These are phyloP conservation scores for Nadsonia commutata DNA, from an alignment of 1,139 yeast genomes.

Conservation along the genomic window DNA sequence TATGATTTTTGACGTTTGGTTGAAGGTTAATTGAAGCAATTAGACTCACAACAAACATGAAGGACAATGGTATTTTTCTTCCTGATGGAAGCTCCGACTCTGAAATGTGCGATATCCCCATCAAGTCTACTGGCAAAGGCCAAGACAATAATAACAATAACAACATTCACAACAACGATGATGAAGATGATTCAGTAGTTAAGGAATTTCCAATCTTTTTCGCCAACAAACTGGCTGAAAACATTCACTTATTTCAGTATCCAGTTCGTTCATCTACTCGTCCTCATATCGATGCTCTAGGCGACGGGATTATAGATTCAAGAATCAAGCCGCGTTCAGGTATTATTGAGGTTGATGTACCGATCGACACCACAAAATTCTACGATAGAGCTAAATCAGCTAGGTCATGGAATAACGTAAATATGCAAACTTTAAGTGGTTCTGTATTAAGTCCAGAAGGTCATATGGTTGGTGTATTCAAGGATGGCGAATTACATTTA, in stretches of 20 bases:
- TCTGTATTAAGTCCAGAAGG: constrained; percentile 32
- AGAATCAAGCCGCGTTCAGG: constrained; percentile 49
- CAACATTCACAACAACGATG: no score
- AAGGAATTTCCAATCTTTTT: constrained; percentile 57
- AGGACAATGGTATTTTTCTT: background rate
- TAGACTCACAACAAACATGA: background rate
- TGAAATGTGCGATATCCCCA: background rate
- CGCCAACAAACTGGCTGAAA: constrained; percentile 20
- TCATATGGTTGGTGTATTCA: constrained; percentile 34
- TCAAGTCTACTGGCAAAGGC: constrained; percentile 1
- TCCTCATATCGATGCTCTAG: constrained; percentile 29
- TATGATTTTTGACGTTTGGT: no score
- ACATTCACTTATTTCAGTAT: constrained; percentile 45
- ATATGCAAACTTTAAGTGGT: constrained; percentile 53
- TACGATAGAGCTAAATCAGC: constrained; percentile 51
- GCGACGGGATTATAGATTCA: constrained; percentile 32
- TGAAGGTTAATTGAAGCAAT: constrained; percentile 3
- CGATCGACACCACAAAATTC: constrained; percentile 47
- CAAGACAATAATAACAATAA: constrained; percentile 6
- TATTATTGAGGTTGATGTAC: constrained; percentile 54
- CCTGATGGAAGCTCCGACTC: background rate
- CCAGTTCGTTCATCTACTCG: constrained; percentile 49
- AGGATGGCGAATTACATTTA: constrained; percentile 41
- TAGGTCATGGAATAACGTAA: constrained; percentile 41
- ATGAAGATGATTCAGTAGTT: constrained; percentile 58